Base-by-base conservation (phyloP, 176 grass and related monocot genomes). In the Musa troglodytarum region DNA sequence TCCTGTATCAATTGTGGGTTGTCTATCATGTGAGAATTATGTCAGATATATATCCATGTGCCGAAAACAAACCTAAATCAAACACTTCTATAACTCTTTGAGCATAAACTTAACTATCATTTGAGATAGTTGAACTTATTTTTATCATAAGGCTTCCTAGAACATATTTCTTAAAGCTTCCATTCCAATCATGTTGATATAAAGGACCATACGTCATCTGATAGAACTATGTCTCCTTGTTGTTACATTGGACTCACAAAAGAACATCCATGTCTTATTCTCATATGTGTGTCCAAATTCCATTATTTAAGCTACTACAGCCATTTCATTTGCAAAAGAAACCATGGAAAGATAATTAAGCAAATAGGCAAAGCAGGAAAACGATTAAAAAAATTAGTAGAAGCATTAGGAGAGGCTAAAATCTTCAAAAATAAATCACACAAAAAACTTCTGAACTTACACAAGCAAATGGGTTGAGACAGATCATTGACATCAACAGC, bases 401-500 rank as follows among this genome's bases (percentile, higher is more conserved):
- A 11, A 58, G 4, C 12, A 17, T 13, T 17, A 17, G 16, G 2
- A 58, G 16, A 70, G 16, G 34, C 29, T 70, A n/a, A 50, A 13
- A 11, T 17, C 14, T 50, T 15, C 52, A 54, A 8, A 79, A 43
- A 68, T 69, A 49, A 59, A 52, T 43, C 20, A 9, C 13, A 7
- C 53, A 52, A 65, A 22, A 50, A 59, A n/a, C 13, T 22, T 9
- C 8, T 0, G 25, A 13, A 74, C 89, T 83, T 85, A 91, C 89
- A 51, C 85, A 91, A 11, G 85, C 80, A 20, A 85, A 71, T 1
- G 89, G 89, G 29, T 91, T 87, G 14, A 91, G 80, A 54, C 89
- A 91, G 55, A 91, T 23, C 89, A 88, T 91, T 3, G 89, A 91
- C 89, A 91, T 91, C 80, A 88, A 81, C 74, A 88, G 81, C 80